Evolutionary conservation across 2,329 filamentous ascomycete species (phyloP), one percentile per base, ranked within the genome.

Genomic region (Monosporascus sp.): DNA sequence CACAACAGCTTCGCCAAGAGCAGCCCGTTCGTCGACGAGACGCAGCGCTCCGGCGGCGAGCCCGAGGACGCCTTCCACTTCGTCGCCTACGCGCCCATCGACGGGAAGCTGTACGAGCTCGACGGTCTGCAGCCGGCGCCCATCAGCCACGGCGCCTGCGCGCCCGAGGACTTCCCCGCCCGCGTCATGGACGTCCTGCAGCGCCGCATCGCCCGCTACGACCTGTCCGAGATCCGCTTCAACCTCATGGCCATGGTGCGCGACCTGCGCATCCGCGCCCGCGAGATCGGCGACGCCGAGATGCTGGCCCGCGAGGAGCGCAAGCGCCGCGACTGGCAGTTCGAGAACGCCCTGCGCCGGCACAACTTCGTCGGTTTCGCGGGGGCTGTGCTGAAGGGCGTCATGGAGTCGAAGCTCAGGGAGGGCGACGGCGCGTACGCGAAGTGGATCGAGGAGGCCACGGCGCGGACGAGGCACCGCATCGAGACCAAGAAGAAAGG

Each of bases 281-380:
- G 80, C 53, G 89, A 95, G 70, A 83, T 94, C 59, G 92, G 92
- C 46, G 94, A 99, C 72, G 68, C 74, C 44, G 92, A 96, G 67
- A 77, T 85, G 70, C 72, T 97, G 60, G 84, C 84, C 60, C 78
- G 86, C 51, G 92, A 97, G 78, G 84, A 93, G 74, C 79, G 82
- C 66, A 96, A 96, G 82, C 80, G 94, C 50, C 79, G 79, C 54
- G 88, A 86, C 59, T 99, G 94, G 94, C 81, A 85, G 67, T 97
- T 94, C 79, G 94, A 99, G 79, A 99, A 99, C 72, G 88, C 91
- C 11, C 77, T 99, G 65, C 77, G 94, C 56, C 78, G 89, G 63
- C 93, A 96, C 72, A 99, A 99, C 72, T 99, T 99, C 75, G 89
- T 99, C 1, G 93, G 91, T 0, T 97, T 99, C 65, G 88, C 93